Evolutionary conservation across 805 yeast genomes (phyloP), one percentile per base, ranked within the genome.

Genomic region (Dipodascus albidus): DNA sequence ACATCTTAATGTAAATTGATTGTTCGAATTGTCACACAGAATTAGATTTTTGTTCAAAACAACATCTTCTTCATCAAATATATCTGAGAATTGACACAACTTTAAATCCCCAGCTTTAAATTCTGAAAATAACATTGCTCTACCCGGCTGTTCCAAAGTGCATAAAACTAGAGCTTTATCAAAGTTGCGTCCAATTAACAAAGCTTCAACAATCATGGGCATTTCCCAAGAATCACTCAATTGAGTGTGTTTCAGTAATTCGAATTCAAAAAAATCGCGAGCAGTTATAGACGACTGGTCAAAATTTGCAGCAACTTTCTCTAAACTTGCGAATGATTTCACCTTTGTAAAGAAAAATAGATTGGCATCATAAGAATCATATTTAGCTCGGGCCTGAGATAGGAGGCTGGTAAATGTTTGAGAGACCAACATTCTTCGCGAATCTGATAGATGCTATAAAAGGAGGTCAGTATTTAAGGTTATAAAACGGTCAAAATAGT

Each of bases 111-210:
- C 60, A 1, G 31, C 35, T 3, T 56, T 51, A 44, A 60, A 60
- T 3, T 53, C 35, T 14, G 63, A 62, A 52, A 60, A 60, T 49
- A 60, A 33, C 22, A 60, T 44, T 3, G 59, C 57, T 23, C 60
- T 42, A 22, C 60, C 62, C 9, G 63, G 61, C 23, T 58, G 47
- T 42, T 58, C 60, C 22, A 59, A 33, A 3, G 57, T 23, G 49
- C 63, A 60, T n/a, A 60, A 38, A 1, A 58, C 62, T 21, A 60
- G 6, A 41, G 21, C 21, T 47, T 54, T 33, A 44, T 42, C 49
- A 14, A 55, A 31, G 9, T 57, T 24, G 8, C 57, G 47, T 8
- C 54, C 57, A 8, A 14, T 38, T 38, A 4, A 8, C n/a, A 38
- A 38, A 8, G 50, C 44, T 20, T 53, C 50, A 41, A 49, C 42